Percentiles rank a stretch among this genome's conserved stretches.
Conservation (phyloP, 2,329 filamentous ascomycete genomes). For the Didymella glomerata region DNA sequence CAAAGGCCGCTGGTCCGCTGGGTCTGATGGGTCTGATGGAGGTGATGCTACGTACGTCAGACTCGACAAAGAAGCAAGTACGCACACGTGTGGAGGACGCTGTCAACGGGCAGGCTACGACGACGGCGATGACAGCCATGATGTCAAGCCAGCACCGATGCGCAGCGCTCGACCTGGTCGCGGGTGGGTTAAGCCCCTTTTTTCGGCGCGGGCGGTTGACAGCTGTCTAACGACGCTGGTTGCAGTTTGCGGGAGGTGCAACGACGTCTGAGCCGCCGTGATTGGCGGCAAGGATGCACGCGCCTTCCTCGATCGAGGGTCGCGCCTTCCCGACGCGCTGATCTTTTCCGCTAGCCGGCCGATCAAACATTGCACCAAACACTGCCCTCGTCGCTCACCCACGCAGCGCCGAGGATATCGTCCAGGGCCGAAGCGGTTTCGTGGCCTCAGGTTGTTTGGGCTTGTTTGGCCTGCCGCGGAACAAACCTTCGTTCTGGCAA, state of each 20-base stretch:
- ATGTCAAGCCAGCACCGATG: slow-evolving; percentile 13
- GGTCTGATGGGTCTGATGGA: background rate
- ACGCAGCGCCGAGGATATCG: slow-evolving; percentile 24
- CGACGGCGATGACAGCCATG: slow-evolving; percentile 15
- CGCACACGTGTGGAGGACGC: slow-evolving; percentile 15
- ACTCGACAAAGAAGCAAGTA: slow-evolving; percentile 10
- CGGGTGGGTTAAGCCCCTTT: slow-evolving; percentile 29
- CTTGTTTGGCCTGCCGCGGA: slow-evolving; percentile 4
- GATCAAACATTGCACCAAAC: slow-evolving; percentile 42
- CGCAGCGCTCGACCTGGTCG: slow-evolving; percentile 16
- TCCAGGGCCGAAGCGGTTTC: slow-evolving; percentile 19
- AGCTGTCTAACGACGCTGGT: slow-evolving; percentile 33
- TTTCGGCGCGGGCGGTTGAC: slow-evolving; percentile 38
- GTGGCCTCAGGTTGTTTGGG: slow-evolving; percentile 8
- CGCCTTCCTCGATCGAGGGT: slow-evolving; percentile 32
- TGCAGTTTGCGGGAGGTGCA: slow-evolving; percentile 40
- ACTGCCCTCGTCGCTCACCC: slow-evolving; percentile 21
- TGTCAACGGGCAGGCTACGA: slow-evolving; percentile 9
- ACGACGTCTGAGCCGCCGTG: slow-evolving; percentile 31
- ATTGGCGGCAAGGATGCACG: slow-evolving; percentile 45
- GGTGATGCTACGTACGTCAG: slow-evolving; percentile 21
- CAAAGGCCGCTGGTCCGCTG: background rate
- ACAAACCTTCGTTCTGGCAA: slow-evolving; percentile 5
- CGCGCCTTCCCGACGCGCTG: slow-evolving; percentile 31
- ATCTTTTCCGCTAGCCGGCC: slow-evolving; percentile 43